Percentiles rank a stretch among this genome's conserved stretches.
Evolutionary conservation across 345 rosid species (phyloP).

Genomic region (Eucalyptus regnans): DNA sequence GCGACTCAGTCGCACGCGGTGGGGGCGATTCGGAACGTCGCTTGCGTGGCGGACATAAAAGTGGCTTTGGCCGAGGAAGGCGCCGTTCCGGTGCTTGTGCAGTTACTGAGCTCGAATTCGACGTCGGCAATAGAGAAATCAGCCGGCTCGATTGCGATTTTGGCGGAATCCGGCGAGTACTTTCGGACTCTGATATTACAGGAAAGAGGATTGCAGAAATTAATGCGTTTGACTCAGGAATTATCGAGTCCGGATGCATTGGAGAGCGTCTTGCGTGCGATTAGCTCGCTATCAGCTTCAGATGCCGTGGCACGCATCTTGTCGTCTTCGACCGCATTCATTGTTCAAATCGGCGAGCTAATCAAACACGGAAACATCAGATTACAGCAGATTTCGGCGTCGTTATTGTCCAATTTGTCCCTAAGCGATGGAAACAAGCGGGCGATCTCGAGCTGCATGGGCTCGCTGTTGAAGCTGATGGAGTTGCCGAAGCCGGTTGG

Average conservation of each 20-base stretch:
- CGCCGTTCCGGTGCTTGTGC: conserved; percentile 45
- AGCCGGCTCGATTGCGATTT: conserved; percentile 31
- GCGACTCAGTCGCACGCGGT: conserved; percentile 33
- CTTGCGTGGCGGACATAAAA: conserved; percentile 44
- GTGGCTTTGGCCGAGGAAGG: conserved; percentile 62
- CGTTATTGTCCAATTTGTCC: conserved; percentile 28
- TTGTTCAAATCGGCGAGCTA: conserved; percentile 45
- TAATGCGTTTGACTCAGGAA: conserved; percentile 35
- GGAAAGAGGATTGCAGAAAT: conserved; percentile 47
- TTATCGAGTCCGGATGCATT: conserved; percentile 25
- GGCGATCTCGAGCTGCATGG: conserved; percentile 46
- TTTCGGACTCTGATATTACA: conserved; percentile 41
- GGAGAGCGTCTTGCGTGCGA: conserved; percentile 37
- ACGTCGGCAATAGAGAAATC: conserved; percentile 35
- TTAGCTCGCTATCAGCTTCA: conserved; percentile 22
- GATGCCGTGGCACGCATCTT: conserved; percentile 21
- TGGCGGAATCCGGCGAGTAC: conserved; percentile 56
- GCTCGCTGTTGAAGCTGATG: conserved; percentile 46
- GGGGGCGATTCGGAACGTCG: conserved; percentile 56
- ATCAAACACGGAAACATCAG: conserved; percentile 37
- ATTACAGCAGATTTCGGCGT: conserved; percentile 46
- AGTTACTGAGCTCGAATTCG: conserved; percentile 24
- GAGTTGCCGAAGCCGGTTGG: conserved; percentile 71
- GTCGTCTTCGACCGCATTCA: conserved; percentile 49
- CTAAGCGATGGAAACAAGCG: conserved; percentile 68